These are phyloP conservation scores for Leishmania turanica DNA, from an alignment of 208 protist species.

Conservation along the genomic window DNA sequence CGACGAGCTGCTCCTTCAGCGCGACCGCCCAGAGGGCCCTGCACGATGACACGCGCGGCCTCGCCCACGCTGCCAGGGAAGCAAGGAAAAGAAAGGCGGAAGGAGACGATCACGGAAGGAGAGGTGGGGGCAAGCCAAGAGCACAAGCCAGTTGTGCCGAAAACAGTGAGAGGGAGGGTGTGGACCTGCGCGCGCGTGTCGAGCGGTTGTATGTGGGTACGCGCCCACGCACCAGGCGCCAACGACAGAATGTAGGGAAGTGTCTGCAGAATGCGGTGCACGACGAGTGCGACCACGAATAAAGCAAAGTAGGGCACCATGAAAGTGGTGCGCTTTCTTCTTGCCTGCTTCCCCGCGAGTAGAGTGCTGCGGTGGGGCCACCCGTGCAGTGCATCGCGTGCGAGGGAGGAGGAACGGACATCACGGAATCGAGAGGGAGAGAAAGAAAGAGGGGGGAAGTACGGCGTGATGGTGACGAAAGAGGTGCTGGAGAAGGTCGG, in stretches of 20 bases:
- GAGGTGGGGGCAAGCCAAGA: background rate
- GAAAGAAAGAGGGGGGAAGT: background rate
- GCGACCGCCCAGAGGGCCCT: background rate
- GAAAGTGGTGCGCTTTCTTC: background rate
- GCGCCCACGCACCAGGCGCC: background rate
- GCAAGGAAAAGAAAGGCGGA: background rate
- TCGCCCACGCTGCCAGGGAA: background rate
- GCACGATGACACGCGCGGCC: background rate
- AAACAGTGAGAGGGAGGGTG: background rate
- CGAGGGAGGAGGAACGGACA: background rate
- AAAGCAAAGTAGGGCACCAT: background rate
- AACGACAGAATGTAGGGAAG: background rate
- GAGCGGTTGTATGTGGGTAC: background rate
- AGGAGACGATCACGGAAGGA: background rate
- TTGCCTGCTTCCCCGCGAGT: background rate
- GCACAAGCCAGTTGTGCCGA: background rate
- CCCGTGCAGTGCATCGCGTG: background rate
- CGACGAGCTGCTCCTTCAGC: background rate
- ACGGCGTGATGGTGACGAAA: background rate
- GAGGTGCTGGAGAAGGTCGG: background rate
- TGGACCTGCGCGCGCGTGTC: background rate
- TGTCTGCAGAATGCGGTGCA: background rate
- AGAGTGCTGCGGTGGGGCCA: too few species aligned
- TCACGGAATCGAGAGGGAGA: too few species aligned
- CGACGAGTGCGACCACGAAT: background rate